Evolutionary conservation across 163 green algal species (phyloP).

Genomic region (Scenedesmus sp.): DNA sequence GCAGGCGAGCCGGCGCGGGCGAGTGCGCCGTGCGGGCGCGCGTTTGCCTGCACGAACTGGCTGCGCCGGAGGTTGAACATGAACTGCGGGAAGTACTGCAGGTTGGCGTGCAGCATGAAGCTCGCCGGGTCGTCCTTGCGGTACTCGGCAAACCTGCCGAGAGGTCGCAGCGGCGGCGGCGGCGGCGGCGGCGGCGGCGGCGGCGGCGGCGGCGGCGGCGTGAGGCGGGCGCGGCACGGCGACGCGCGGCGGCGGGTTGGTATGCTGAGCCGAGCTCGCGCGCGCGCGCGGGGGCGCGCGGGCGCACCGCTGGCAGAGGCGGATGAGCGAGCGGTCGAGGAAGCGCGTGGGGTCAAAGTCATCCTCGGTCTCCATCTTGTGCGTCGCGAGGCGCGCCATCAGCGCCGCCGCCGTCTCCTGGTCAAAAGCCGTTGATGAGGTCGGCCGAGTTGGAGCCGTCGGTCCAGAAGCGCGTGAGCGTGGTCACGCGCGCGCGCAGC

Average conservation of each 20-base stretch:
- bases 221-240: background rate
- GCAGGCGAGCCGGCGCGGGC: no score
- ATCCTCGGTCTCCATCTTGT: conserved; percentile 95
- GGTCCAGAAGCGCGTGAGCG: conserved; percentile 86
- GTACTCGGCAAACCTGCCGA: conserved; percentile 92
- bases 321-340: conserved; percentile 96
- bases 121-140: conserved; percentile 89
- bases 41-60: conserved; percentile 91
- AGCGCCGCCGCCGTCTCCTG: conserved; percentile 94
- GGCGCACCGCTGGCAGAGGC: conserved; percentile 62
- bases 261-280: no score
- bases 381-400: conserved; percentile 81
- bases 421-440: conserved; percentile 48
- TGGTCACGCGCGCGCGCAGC: conserved; percentile 83
- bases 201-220: no score
- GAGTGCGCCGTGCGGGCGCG: no score
- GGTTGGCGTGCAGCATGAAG: conserved; percentile 89
- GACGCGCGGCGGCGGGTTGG: background rate
- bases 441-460: conserved; percentile 67
- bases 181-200: no score
- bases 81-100: conserved; percentile 98
- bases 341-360: conserved; percentile 98
- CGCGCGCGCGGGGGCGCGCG: background rate
- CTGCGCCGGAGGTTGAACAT: conserved; percentile 98
- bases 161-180: no score